These are phyloP conservation scores for Periconia digitata DNA, from an alignment of 2,329 filamentous ascomycete species.

Conservation along the genomic window DNA sequence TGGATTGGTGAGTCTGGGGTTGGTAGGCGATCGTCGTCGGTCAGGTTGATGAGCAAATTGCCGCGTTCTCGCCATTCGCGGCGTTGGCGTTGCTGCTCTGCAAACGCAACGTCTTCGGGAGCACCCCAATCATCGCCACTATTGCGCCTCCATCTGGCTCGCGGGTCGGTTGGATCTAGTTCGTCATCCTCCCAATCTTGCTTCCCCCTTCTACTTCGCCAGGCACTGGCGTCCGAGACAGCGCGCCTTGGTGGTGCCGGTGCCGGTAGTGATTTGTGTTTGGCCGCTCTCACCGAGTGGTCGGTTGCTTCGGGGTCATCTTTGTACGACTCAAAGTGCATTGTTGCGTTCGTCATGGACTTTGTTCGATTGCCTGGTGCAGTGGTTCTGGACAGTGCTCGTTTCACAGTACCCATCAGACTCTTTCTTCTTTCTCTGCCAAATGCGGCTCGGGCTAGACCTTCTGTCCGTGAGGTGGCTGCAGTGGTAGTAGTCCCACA, in stretches of 20 bases:
- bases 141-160: constrained; percentile 28
- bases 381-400: constrained; percentile 34
- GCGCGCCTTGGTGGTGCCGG: constrained; percentile 43
- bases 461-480: constrained; percentile 27
- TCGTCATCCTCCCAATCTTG: constrained; percentile 46
- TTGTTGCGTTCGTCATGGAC: constrained; percentile 26
- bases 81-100: constrained; percentile 33
- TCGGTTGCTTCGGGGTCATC: constrained; percentile 25
- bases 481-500: constrained; percentile 26
- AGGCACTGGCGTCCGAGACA: constrained; percentile 48
- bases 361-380: constrained; percentile 30
- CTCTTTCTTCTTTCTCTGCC: constrained; percentile 33
- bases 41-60: constrained; percentile 31
- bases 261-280: constrained; percentile 22
- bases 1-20: constrained; percentile 31
- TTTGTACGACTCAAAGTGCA: constrained; percentile 30
- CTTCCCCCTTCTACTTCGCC: constrained; percentile 45
- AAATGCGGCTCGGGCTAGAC: constrained; percentile 16
- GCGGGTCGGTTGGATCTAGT: constrained; percentile 20
- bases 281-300: constrained; percentile 5
- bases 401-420: constrained; percentile 42
- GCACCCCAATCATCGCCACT: constrained; percentile 42
- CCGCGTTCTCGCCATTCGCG: constrained; percentile 33
- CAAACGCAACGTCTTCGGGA: constrained; percentile 34
- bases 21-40: constrained; percentile 26